These are phyloP conservation scores for Pleurotus ostreatus DNA, from an alignment of 768 basidiomycete species.

Conservation along the genomic window DNA sequence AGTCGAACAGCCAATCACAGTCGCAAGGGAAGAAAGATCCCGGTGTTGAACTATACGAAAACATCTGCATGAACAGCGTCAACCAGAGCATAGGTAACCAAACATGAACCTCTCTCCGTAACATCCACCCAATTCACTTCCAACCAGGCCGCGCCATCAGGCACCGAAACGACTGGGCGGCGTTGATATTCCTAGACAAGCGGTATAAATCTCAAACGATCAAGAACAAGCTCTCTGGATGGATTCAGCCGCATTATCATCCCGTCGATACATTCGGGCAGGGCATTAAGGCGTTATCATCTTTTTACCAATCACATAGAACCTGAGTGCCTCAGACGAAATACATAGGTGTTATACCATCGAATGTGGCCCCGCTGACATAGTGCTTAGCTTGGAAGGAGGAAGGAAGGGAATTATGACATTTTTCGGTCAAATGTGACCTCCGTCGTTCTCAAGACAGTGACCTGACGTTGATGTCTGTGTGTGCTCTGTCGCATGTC, in stretches of 20 bases:
- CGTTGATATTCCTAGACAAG: constrained; percentile 80
- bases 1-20: constrained; percentile 4
- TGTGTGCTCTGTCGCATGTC: no score
- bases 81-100: constrained; percentile 90
- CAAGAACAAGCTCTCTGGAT: constrained; percentile 78
- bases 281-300: neutral
- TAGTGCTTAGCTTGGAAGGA: no score
- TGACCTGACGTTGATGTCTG: no score
- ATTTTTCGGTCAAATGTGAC: no score
- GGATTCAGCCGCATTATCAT: constrained; percentile 47
- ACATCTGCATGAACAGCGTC: constrained; percentile 90
- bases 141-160: constrained; percentile 84
- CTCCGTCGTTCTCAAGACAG: no score
- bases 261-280: neutral
- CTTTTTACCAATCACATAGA: constrained; percentile 3
- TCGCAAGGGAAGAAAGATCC: constrained; percentile 53
- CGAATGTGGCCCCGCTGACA: neutral
- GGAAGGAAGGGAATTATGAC: no score
- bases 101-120: neutral
- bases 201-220: constrained; percentile 73
- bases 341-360: neutral
- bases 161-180: constrained; percentile 88
- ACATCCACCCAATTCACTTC: neutral
- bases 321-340: neutral
- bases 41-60: constrained; percentile 82